These are phyloP conservation scores for Colletotrichum horii DNA, from an alignment of 2,329 filamentous ascomycete species.

Conservation along the genomic window DNA sequence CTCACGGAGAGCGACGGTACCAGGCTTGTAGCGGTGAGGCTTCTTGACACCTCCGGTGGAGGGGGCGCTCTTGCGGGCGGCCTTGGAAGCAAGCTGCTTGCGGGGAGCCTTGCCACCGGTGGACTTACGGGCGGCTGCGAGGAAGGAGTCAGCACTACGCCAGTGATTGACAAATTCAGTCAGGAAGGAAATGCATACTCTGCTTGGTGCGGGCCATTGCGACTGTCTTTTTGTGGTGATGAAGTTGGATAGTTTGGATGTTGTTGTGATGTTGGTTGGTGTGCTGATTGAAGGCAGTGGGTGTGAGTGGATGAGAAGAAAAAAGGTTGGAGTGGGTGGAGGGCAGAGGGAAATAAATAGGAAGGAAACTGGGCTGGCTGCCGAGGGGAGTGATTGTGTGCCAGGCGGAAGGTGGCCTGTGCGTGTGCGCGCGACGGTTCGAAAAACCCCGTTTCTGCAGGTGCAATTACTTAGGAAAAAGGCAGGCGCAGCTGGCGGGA, in stretches of 20 bases:
- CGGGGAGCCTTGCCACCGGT: slow-evolving; percentile 79
- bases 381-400: slow-evolving; percentile 29
- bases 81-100: slow-evolving; percentile 99
- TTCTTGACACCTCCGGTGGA: slow-evolving; percentile 98
- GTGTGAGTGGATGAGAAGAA: slow-evolving; percentile 42
- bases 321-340: slow-evolving; percentile 25
- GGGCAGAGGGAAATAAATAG: slow-evolving; percentile 31
- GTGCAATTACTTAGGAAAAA: slow-evolving; percentile 7
- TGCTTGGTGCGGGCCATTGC: slow-evolving; percentile 71
- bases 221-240: slow-evolving; percentile 33
- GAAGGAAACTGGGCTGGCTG: slow-evolving; percentile 33
- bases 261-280: slow-evolving; percentile 28
- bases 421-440: slow-evolving; percentile 12
- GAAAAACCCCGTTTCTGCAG: slow-evolving; percentile 16
- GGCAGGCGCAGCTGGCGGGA: neutral
- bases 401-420: slow-evolving; percentile 18
- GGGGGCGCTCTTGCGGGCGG: slow-evolving; percentile 96
- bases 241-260: slow-evolving; percentile 31
- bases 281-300: slow-evolving; percentile 37
- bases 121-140: slow-evolving; percentile 67
- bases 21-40: slow-evolving; percentile 85
- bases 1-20: slow-evolving; percentile 89
- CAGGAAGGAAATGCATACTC: slow-evolving; percentile 33
- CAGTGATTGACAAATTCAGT: too few species aligned
- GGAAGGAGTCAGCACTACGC: neutral